Evolutionary conservation across 139 green algal genomes (phyloP).

Genomic region (Asterochloris sp.): DNA sequence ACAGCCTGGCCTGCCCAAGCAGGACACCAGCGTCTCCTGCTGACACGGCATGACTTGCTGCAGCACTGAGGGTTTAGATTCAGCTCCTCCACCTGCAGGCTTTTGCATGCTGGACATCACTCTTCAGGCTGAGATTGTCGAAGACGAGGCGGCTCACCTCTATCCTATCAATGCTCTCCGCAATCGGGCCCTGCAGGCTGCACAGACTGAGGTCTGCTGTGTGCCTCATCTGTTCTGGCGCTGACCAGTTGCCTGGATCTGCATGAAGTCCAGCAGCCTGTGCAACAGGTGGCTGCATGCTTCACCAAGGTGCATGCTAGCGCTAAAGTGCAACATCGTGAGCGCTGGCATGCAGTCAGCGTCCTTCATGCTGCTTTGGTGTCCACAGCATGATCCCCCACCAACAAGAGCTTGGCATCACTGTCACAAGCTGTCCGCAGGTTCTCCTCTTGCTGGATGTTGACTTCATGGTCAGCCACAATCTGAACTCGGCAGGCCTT

Average conservation of each 20-base stretch:
- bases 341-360: neutral
- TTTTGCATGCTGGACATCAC: conserved; percentile 6
- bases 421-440: neutral
- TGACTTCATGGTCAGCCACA: conserved; percentile 16
- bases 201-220: conserved; percentile 8
- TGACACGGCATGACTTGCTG: neutral
- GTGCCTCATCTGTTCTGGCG: too few species aligned
- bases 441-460: conserved; percentile 9
- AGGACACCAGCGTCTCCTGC: neutral
- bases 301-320: too few species aligned
- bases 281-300: too few species aligned
- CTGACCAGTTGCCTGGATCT: too few species aligned
- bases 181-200: conserved; percentile 4
- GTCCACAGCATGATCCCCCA: too few species aligned
- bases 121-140: neutral
- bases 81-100: neutral
- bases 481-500: neutral
- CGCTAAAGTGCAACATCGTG: neutral
- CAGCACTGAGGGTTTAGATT: neutral
- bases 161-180: conserved; percentile 10
- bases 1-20: neutral
- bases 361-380: too few species aligned
- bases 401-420: too few species aligned
- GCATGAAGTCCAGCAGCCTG: too few species aligned
- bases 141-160: neutral